A percentile compares a stretch with the other conserved stretches of the same genome.
phyloP scores from a whole-genome alignment of 768 basidiomycete species.

The Boletellus sp. region DNA sequence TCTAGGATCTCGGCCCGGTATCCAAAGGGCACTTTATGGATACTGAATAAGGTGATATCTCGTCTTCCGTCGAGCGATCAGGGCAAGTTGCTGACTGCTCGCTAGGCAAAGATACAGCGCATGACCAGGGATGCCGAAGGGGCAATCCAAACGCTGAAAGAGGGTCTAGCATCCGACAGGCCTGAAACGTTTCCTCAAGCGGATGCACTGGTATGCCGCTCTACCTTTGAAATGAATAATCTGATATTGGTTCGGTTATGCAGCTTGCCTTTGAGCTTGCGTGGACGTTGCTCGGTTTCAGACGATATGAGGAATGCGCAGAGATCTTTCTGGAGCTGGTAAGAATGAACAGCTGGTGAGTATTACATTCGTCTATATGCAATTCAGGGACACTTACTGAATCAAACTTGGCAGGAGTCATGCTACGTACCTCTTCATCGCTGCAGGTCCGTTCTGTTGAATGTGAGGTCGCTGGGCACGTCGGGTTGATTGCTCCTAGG shows the following conservation, averaged over 20 bases:
- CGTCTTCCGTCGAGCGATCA: neutral
- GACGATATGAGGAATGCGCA: slow-evolving; percentile 64
- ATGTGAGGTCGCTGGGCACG: neutral
- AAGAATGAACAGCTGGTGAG: slow-evolving; percentile 66
- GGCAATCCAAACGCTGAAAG: slow-evolving; percentile 60
- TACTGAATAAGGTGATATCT: slow-evolving; percentile 54
- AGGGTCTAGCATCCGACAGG: slow-evolving; percentile 52
- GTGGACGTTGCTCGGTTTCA: slow-evolving; percentile 65
- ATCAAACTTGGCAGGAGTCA: slow-evolving; percentile 51
- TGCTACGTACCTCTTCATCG: slow-evolving; percentile 74
- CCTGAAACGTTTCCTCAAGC: slow-evolving; percentile 62
- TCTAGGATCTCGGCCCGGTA: slow-evolving; percentile 52
- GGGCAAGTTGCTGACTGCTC: neutral
- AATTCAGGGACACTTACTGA: neutral
- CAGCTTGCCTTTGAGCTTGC: slow-evolving; percentile 76
- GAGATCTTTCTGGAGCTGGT: slow-evolving; percentile 62
- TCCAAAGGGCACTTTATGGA: slow-evolving; percentile 69
- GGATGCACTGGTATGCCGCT: slow-evolving; percentile 54
- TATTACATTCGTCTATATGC: neutral
- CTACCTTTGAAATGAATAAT: neutral
- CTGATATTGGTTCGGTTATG: neutral
- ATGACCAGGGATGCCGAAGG: slow-evolving; percentile 63
- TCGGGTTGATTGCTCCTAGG: slow-evolving; percentile 33
- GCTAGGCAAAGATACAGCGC: slow-evolving; percentile 69
- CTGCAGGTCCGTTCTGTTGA: slow-evolving; percentile 49